These are phyloP conservation scores for Gossypium herbaceum DNA, from an alignment of 345 rosid genomes.

Conservation along the genomic window DNA sequence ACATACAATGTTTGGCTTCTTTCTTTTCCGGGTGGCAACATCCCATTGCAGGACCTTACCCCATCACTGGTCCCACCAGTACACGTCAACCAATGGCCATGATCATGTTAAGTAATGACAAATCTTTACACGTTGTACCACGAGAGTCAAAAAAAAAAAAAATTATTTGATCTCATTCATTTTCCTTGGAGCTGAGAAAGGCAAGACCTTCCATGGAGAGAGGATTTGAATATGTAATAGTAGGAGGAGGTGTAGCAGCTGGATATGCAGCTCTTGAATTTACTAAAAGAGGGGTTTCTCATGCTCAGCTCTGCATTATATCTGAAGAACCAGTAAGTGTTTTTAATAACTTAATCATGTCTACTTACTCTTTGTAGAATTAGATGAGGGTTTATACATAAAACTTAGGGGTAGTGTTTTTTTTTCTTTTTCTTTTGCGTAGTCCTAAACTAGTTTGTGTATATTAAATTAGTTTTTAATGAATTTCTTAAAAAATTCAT, in stretches of 20 bases:
- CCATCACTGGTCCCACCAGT: not conserved
- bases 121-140: not conserved
- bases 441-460: too few relatives aligned
- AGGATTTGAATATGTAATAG: conserved; percentile 88
- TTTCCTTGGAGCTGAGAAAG: not conserved
- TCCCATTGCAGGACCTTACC: not conserved
- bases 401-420: too few relatives aligned
- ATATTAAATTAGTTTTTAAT: too few relatives aligned
- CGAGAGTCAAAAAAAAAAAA: too few relatives aligned
- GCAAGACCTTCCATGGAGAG: conserved; percentile 59
- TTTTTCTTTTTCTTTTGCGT: too few relatives aligned
- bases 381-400: too few relatives aligned
- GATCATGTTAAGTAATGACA: not conserved
- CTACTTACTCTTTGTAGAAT: too few relatives aligned
- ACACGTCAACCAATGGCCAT: not conserved
- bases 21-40: not conserved
- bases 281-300: conserved; percentile 66
- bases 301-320: conserved; percentile 87
- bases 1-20: too few relatives aligned
- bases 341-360: not conserved
- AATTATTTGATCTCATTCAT: not conserved
- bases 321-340: conserved; percentile 84
- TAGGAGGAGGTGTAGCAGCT: conserved; percentile 96
- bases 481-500: too few relatives aligned
- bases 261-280: conserved; percentile 97